phyloP scores from a whole-genome alignment of 345 rosid genomes.

The Lumnitzera racemosa region DNA sequence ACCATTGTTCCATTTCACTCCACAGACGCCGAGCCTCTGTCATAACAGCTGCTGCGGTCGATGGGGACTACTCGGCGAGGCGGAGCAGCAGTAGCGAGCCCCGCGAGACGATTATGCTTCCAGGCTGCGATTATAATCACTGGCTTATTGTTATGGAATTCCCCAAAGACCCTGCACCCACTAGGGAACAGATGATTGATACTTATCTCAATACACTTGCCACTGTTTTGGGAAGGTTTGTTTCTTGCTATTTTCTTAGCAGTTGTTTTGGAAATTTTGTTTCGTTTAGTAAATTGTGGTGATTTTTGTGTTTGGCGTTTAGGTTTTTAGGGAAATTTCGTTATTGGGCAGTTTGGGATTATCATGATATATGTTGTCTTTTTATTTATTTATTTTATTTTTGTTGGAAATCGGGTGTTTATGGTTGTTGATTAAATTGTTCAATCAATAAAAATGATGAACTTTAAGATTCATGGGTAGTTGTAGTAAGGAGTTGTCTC shows the following conservation, averaged over 20 bases:
- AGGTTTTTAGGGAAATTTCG: no score
- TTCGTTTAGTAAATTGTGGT: neutral
- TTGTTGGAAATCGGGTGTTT: no score
- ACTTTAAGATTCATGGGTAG: no score
- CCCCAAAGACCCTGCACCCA: slow-evolving; percentile 93
- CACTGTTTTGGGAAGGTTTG: slow-evolving; percentile 77
- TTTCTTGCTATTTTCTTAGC: neutral
- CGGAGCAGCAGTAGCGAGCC: slow-evolving; percentile 64
- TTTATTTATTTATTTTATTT: no score
- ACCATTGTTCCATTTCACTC: neutral
- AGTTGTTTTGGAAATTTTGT: neutral
- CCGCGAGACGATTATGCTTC: slow-evolving; percentile 89
- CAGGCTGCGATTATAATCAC: slow-evolving; percentile 90
- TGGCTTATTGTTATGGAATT: slow-evolving; percentile 98
- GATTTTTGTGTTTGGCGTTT: no score
- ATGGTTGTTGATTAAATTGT: no score
- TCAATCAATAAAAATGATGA: no score
- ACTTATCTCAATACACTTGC: slow-evolving; percentile 85
- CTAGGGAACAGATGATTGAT: slow-evolving; percentile 91
- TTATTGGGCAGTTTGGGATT: no score
- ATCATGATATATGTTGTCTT: no score
- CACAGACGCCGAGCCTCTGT: slow-evolving; percentile 1
- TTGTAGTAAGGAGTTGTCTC: no score
- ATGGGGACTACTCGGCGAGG: slow-evolving; percentile 55
- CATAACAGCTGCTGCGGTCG: slow-evolving; percentile 30